Percentiles rank a stretch among this genome's conserved stretches.
Conservation (phyloP, 768 basidiomycete species). For the Lactarius evosmus region DNA sequence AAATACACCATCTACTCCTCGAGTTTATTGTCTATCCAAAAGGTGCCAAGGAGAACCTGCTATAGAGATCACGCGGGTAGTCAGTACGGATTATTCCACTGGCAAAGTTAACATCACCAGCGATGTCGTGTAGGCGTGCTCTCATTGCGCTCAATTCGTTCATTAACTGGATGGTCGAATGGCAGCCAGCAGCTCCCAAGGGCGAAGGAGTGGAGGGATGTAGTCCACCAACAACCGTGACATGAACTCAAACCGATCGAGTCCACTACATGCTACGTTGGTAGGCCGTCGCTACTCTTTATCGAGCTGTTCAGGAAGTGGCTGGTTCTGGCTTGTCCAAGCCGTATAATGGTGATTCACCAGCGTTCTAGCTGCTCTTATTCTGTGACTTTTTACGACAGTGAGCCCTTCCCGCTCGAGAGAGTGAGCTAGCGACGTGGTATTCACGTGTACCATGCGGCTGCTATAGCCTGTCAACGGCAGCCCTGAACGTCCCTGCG, state of each 20-base stretch:
- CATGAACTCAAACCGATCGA: not conserved
- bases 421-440: not conserved
- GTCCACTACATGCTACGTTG: not conserved
- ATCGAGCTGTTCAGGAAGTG: not conserved
- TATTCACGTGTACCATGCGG: not conserved
- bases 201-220: slow-evolving; percentile 29
- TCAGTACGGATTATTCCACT: slow-evolving; percentile 45
- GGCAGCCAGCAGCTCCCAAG: slow-evolving; percentile 29
- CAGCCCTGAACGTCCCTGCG: not conserved
- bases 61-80: slow-evolving; percentile 64
- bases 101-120: slow-evolving; percentile 50
- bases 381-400: not conserved
- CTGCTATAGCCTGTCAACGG: not conserved
- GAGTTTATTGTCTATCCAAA: slow-evolving; percentile 13
- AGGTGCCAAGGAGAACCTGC: slow-evolving; percentile 68
- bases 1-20: slow-evolving; percentile 10
- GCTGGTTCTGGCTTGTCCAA: not conserved
- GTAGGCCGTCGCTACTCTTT: not conserved
- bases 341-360: not conserved
- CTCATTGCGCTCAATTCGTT: not conserved
- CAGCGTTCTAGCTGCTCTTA: not conserved
- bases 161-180: not conserved
- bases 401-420: not conserved
- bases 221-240: slow-evolving; percentile 17
- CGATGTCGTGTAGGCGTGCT: slow-evolving; percentile 14